Percentiles rank a stretch among this genome's conserved stretches.
Evolutionary conservation across 2,329 filamentous ascomycete genomes (phyloP).

Genomic region (Lachnellula occidentalis): DNA sequence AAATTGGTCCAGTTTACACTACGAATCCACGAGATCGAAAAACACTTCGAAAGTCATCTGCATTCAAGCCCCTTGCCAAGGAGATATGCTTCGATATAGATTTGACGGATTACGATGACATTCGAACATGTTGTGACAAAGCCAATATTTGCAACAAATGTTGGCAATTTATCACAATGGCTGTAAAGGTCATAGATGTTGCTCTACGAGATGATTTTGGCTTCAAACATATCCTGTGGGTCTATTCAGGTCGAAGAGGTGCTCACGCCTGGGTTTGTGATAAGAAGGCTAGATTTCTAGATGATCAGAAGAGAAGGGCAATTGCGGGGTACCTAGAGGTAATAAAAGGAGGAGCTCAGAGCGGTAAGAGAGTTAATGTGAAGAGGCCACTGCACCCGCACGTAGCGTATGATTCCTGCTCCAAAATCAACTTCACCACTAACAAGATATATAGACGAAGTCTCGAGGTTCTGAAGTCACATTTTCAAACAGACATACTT

Average conservation of each 20-base stretch:
- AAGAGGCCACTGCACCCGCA: constrained; percentile 87
- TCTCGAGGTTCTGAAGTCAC: constrained; percentile 73
- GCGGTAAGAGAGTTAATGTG: constrained; percentile 80
- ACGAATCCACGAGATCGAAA: constrained; percentile 94
- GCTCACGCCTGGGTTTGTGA: constrained; percentile 99
- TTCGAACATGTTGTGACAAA: constrained; percentile 90
- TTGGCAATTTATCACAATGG: constrained; percentile 97
- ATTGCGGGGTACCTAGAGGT: constrained; percentile 89
- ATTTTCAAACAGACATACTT: constrained; percentile 81
- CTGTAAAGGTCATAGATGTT: constrained; percentile 85
- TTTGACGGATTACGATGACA: constrained; percentile 96
- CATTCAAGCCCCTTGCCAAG: constrained; percentile 84
- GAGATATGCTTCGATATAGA: constrained; percentile 99
- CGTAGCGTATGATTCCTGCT: constrained; percentile 51
- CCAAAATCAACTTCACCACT: background rate
- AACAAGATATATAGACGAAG: constrained; percentile 55
- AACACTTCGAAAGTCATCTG: constrained; percentile 69
- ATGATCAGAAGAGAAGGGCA: constrained; percentile 78
- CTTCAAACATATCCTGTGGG: constrained; percentile 95
- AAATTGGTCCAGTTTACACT: constrained; percentile 96
- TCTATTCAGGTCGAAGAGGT: constrained; percentile 94
- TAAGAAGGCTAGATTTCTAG: constrained; percentile 73
- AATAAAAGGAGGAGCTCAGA: constrained; percentile 78
- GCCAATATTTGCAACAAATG: constrained; percentile 92
- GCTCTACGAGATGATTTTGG: constrained; percentile 92